A percentile compares a stretch with the other conserved stretches of the same genome.
These are phyloP conservation scores for Yamadazyma philogaea DNA, from an alignment of 805 yeast genomes.

Conservation along the genomic window DNA sequence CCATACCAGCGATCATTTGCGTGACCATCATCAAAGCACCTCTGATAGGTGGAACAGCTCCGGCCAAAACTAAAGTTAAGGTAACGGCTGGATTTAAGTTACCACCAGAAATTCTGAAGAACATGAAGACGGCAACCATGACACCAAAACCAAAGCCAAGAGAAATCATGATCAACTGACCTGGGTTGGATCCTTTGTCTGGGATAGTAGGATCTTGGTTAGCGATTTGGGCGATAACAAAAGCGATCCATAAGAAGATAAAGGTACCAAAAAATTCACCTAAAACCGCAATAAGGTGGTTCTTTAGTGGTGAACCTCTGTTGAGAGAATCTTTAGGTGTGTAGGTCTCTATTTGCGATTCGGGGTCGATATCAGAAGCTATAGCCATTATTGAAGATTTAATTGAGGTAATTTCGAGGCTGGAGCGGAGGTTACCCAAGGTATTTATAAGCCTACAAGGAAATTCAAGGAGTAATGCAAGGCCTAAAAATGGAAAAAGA, in stretches of 20 bases:
- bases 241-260: slow-evolving; percentile 78
- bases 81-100: slow-evolving; percentile 89
- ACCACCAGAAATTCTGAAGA: slow-evolving; percentile 82
- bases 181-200: slow-evolving; percentile 52
- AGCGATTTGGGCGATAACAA: slow-evolving; percentile 79
- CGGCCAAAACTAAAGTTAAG: slow-evolving; percentile 63
- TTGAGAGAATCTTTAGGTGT: slow-evolving; percentile 21
- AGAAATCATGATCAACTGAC: slow-evolving; percentile 72
- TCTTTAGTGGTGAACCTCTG: slow-evolving; percentile 27
- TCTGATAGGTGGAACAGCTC: slow-evolving; percentile 71
- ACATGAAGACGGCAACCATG: slow-evolving; percentile 65
- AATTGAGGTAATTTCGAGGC: not conserved
- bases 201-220: slow-evolving; percentile 49
- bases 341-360: slow-evolving; percentile 28
- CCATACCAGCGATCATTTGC: slow-evolving; percentile 83
- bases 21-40: slow-evolving; percentile 62
- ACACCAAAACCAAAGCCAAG: slow-evolving; percentile 87
- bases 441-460: not conserved
- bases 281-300: slow-evolving; percentile 63
- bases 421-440: not conserved
- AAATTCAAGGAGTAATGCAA: not conserved
- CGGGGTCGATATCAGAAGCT: slow-evolving; percentile 21
- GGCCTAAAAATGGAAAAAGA: not conserved
- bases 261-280: slow-evolving; percentile 89
- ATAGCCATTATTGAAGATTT: slow-evolving; percentile 20